Percentiles rank a stretch among this genome's conserved stretches.
These are phyloP conservation scores for Aureobasidium sp. DNA, from an alignment of 2,329 filamentous ascomycete species.

Conservation along the genomic window DNA sequence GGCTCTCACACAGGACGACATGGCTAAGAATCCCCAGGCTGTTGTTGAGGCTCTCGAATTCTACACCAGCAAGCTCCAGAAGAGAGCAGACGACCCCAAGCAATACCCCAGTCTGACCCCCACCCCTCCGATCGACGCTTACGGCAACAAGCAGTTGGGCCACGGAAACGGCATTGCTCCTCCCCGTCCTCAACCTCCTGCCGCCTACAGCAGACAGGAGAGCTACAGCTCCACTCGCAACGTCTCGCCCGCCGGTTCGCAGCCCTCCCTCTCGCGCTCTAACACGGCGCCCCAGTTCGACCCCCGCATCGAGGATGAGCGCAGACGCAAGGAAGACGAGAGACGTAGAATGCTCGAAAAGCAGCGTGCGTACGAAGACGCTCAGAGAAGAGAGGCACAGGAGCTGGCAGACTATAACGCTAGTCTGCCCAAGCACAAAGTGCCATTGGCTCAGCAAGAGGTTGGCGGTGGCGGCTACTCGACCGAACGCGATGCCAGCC, in stretches of 20 bases:
- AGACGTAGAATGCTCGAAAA: slow-evolving; percentile 29
- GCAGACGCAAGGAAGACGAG: slow-evolving; percentile 31
- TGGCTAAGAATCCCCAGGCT: slow-evolving; percentile 77
- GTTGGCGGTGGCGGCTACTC: slow-evolving; percentile 54
- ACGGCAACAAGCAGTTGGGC: slow-evolving; percentile 40
- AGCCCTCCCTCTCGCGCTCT: slow-evolving; percentile 10
- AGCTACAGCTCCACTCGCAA: slow-evolving; percentile 27
- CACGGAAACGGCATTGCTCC: slow-evolving; percentile 40
- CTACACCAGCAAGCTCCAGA: slow-evolving; percentile 70
- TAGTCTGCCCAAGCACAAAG: slow-evolving; percentile 71
- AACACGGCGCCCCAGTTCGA: slow-evolving; percentile 27
- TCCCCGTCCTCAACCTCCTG: slow-evolving; percentile 37
- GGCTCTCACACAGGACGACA: slow-evolving; percentile 96
- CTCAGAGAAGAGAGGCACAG: slow-evolving; percentile 55
- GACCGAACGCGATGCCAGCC: slow-evolving; percentile 36
- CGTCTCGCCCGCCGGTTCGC: slow-evolving; percentile 13
- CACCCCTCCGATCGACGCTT: slow-evolving; percentile 47
- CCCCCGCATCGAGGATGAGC: slow-evolving; percentile 29
- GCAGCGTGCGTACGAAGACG: slow-evolving; percentile 32
- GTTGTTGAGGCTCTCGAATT: slow-evolving; percentile 70
- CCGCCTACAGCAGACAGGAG: slow-evolving; percentile 33
- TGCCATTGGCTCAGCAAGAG: slow-evolving; percentile 81
- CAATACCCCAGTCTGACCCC: slow-evolving; percentile 60
- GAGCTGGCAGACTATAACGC: slow-evolving; percentile 72
- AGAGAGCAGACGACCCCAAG: slow-evolving; percentile 61